Conservation (phyloP, 495 filamentous ascomycete genomes). For the Copromyces sp. region DNA sequence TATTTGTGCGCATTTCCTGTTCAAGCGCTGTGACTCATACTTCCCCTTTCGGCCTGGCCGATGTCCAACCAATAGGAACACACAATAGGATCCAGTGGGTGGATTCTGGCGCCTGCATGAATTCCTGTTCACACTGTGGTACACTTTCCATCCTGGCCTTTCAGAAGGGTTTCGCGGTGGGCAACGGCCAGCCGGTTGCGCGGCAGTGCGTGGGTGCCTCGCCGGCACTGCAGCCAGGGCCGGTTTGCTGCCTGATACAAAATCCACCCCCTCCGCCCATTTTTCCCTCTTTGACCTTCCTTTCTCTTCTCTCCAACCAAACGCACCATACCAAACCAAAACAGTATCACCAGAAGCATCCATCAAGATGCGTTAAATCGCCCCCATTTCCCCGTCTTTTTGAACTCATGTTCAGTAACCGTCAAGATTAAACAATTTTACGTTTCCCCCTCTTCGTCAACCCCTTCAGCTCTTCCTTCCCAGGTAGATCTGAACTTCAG, state of each 20-base stretch:
- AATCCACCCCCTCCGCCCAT: constrained; percentile 13
- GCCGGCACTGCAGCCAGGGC: not conserved
- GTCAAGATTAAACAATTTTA: constrained; percentile 36
- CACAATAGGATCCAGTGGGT: not conserved
- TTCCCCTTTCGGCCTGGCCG: constrained; percentile 21
- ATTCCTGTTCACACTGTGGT: not conserved
- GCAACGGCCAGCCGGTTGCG: not conserved
- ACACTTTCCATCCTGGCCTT: not conserved
- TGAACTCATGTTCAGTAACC: constrained; percentile 9
- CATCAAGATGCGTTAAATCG: constrained; percentile 31
- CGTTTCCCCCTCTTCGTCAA: constrained; percentile 33
- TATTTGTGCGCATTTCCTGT: not conserved
- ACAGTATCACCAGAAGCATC: constrained; percentile 17
- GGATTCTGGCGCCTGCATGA: not conserved
- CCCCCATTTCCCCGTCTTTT: constrained; percentile 11
- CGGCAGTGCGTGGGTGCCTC: not conserved
- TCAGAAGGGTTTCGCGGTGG: not conserved
- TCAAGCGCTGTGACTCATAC: constrained; percentile 19
- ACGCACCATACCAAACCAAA: constrained; percentile 5
- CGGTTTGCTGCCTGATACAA: constrained; percentile 30
- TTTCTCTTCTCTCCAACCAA: constrained; percentile 19
- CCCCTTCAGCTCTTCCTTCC: constrained; percentile 40
- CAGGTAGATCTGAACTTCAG: constrained; percentile 46
- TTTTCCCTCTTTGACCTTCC: constrained; percentile 8
- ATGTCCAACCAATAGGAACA: constrained; percentile 6